phyloP scores from a whole-genome alignment of 108 stramenopile species.

The Skeletonema tropicum region DNA sequence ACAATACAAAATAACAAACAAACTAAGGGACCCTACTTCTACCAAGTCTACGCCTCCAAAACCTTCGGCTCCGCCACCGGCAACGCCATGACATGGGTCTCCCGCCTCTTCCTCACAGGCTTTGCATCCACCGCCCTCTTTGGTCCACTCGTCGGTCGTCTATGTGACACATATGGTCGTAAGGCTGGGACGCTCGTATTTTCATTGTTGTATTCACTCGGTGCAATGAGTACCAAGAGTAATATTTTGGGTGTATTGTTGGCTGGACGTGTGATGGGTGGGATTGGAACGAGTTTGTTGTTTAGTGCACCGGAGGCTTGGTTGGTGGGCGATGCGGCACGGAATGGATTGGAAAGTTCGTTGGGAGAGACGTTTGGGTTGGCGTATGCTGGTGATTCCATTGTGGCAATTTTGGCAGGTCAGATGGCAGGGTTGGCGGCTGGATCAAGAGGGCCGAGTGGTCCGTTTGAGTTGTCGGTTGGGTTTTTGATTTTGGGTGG shows the following conservation, averaged over 20 bases:
- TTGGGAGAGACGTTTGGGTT: constrained; percentile 94
- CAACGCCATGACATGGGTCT: constrained; percentile 65
- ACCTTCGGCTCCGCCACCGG: constrained; percentile 66
- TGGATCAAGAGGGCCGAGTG: constrained; percentile 86
- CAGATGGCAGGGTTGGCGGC: constrained; percentile 83
- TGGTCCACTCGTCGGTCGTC: constrained; percentile 85
- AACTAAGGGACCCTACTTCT: constrained; percentile 90
- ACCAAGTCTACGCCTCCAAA: constrained; percentile 95
- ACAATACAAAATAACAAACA: neutral
- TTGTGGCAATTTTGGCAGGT: constrained; percentile 13
- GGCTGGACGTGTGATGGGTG: constrained; percentile 85
- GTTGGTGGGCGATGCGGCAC: constrained; percentile 89
- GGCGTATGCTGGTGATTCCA: constrained; percentile 47
- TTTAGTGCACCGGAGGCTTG: constrained; percentile 95
- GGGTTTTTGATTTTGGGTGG: constrained; percentile 87
- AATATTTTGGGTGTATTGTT: constrained; percentile 75
- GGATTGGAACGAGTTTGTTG: constrained; percentile 90
- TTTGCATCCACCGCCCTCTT: constrained; percentile 93
- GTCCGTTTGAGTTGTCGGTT: constrained; percentile 96
- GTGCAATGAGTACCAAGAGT: constrained; percentile 83
- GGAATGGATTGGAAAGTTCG: constrained; percentile 57
- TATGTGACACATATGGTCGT: constrained; percentile 84
- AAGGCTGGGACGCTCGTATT: constrained; percentile 89
- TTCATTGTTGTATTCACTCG: constrained; percentile 76
- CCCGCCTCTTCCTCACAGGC: constrained; percentile 90